Evolutionary conservation across 129 eudicot species (phyloP).

Genomic region (Mikania micrantha): DNA sequence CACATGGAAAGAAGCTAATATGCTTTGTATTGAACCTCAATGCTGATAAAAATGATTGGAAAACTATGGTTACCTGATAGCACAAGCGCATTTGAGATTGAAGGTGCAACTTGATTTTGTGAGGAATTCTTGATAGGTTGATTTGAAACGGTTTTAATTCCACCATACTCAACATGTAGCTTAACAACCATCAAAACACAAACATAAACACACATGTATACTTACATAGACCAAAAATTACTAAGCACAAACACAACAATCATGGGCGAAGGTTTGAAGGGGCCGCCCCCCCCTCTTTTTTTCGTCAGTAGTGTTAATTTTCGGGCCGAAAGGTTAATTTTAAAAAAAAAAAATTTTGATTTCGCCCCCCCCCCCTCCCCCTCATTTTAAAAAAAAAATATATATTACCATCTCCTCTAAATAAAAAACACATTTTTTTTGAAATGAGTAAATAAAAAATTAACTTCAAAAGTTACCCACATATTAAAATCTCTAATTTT

Average conservation of each 20-base stretch:
- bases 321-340: too few species aligned
- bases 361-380: too few species aligned
- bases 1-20: not conserved
- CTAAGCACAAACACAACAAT: not conserved
- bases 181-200: constrained; percentile 24
- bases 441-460: too few species aligned
- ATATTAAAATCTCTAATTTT: too few species aligned
- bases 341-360: too few species aligned
- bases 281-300: too few species aligned
- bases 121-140: constrained; percentile 26
- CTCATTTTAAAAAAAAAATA: too few species aligned
- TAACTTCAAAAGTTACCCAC: too few species aligned
- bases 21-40: not conserved
- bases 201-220: not conserved
- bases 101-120: constrained; percentile 39
- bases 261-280: too few species aligned
- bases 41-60: constrained; percentile 1
- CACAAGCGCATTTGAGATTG: constrained; percentile 53
- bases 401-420: too few species aligned
- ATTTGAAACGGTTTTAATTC: constrained; percentile 32
- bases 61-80: constrained; percentile 54
- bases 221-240: not conserved
- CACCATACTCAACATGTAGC: constrained; percentile 69
- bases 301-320: too few species aligned
- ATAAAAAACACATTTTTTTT: too few species aligned